Evolutionary conservation across 2,329 filamentous ascomycete species (phyloP).

Genomic region (Grosmannia huntii): DNA sequence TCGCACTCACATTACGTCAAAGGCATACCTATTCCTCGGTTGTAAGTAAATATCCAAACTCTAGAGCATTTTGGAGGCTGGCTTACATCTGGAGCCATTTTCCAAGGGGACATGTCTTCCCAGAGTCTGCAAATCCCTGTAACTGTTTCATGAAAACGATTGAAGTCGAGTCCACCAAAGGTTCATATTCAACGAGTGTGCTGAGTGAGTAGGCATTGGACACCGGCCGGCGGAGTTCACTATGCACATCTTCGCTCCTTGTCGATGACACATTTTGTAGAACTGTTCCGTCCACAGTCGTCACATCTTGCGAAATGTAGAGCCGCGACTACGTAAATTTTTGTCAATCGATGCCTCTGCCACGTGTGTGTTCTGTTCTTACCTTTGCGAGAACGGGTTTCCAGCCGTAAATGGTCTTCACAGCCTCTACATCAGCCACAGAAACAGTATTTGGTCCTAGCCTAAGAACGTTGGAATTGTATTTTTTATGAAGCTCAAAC

Average conservation of each 20-base stretch:
- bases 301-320: neutral
- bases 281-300: neutral
- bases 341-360: too few relatives aligned
- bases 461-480: neutral
- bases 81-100: slow-evolving; percentile 42
- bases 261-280: neutral
- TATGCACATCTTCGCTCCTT: neutral
- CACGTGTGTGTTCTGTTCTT: too few relatives aligned
- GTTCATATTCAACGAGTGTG: slow-evolving; percentile 13
- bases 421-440: slow-evolving; percentile 1
- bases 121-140: slow-evolving; percentile 14
- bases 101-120: slow-evolving; percentile 13
- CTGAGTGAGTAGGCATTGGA: slow-evolving; percentile 13
- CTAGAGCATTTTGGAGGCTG: too few relatives aligned
- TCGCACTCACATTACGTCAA: slow-evolving; percentile 38
- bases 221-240: slow-evolving; percentile 8
- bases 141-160: slow-evolving; percentile 16
- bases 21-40: slow-evolving; percentile 31
- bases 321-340: neutral
- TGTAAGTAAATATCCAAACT: too few relatives aligned
- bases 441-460: neutral
- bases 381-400: neutral
- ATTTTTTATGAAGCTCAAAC: neutral
- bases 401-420: slow-evolving; percentile 5
- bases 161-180: slow-evolving; percentile 11